Base-by-base conservation (phyloP, 768 basidiomycete species). In the Suillus americanus region DNA sequence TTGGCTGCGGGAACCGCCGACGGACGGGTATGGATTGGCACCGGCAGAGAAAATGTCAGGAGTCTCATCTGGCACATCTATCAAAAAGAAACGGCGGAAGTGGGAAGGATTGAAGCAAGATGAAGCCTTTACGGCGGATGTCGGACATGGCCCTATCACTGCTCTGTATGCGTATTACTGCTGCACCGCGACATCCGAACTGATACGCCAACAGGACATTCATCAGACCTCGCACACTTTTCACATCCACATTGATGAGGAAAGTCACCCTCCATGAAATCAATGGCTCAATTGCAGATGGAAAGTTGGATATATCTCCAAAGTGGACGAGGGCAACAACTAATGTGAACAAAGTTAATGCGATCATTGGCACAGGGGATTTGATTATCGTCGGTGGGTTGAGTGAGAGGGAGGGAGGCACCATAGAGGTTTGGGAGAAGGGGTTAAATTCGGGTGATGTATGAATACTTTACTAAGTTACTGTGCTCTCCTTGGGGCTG, bases 1-100 rank as follows among this genome's bases (percentile, higher is more conserved):
- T 71, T 93, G 20, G 90, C 87, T 16, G 89, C 86, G 7, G 87
- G 90, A 6, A 90, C 88, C 1, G 92, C 91, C 10, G 90, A 94
- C 71, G 92, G 92, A 3, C 84, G 85, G 45, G 70, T 94, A 5
- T 87, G 86, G 80, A 68, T 92, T 30, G 90, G 91, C 13, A 81
- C 82, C 12, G 86, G 91, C 3, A 6, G 88, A 89, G 71, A 90
- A 85, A 70, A 62, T 50, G 53, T 35, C 35, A 35, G 35, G 8
- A 35, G 35, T 35, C 9, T 35, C 64, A 8, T 66, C 65, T 23
- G 60, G 64, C 45, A 50, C 67, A 20, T 37, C 62, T 28, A 71
- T 71, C 46, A 77, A 81, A 71, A 88, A 86, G 76, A 86, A 83
- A 70, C 79, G 82, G 65, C 84, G 86, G 64, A 90, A 85, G 70